Evolutionary conservation across 1,284 basidiomycete species (phyloP).

Genomic region (Naganishia sp.): DNA sequence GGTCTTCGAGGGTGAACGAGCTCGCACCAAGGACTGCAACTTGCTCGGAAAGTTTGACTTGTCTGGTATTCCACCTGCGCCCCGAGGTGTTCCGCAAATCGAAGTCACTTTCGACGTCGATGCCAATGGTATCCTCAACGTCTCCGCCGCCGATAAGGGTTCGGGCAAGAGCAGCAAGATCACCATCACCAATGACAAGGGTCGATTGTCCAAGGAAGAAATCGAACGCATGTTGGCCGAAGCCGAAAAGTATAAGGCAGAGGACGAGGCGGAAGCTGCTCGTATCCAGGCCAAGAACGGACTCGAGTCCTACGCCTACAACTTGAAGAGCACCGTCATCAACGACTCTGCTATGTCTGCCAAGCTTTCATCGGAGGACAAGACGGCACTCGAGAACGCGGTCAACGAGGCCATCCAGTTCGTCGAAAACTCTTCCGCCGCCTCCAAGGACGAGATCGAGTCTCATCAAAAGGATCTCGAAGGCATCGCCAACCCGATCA

Average conservation of each 20-base stretch:
- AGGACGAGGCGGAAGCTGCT: slow-evolving; percentile 56
- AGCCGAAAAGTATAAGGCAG: slow-evolving; percentile 72
- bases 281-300: slow-evolving; percentile 85
- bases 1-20: slow-evolving; percentile 99
- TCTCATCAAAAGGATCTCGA: slow-evolving; percentile 94
- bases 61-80: slow-evolving; percentile 94
- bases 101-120: slow-evolving; percentile 99
- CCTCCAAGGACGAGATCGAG: slow-evolving; percentile 93
- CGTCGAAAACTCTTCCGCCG: slow-evolving; percentile 85
- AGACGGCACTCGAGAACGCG: slow-evolving; percentile 77
- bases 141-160: slow-evolving; percentile 94
- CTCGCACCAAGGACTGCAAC: slow-evolving; percentile 99
- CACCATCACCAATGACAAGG: slow-evolving; percentile 98
- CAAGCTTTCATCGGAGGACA: slow-evolving; percentile 89
- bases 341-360: slow-evolving; percentile 77
- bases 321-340: slow-evolving; percentile 88
- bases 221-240: slow-evolving; percentile 95
- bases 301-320: slow-evolving; percentile 93
- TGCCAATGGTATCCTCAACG: slow-evolving; percentile 97
- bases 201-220: slow-evolving; percentile 96
- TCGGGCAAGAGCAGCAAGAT: slow-evolving; percentile 92
- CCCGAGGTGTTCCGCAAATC: slow-evolving; percentile 96
- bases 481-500: slow-evolving; percentile 85
- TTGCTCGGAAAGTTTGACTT: slow-evolving; percentile 99
- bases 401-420: slow-evolving; percentile 85